Base-by-base conservation (phyloP, 768 basidiomycete species). In the Tubosaeta sp. region DNA sequence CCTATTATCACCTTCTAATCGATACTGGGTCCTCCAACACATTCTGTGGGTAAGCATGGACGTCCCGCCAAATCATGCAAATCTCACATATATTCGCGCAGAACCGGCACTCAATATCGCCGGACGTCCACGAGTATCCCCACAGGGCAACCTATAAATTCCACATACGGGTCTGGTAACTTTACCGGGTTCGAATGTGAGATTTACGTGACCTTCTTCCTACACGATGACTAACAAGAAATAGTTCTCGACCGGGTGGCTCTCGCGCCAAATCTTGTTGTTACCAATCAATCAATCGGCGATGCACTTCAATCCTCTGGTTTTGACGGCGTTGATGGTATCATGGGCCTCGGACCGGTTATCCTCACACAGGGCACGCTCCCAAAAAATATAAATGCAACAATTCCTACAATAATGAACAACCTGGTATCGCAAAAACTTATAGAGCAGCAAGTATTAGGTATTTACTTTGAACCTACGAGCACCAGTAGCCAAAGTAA, bases 101-200 rank as follows among this genome's bases (percentile, higher is more conserved):
- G 67, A 7, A 54, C 56, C 11, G 57, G 42, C 11, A 54, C 6
- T 13, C 22, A 32, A 13, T 67, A 61, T 38, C 41, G 50, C 22
- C 51, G 42, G 6, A 64, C 62, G 13, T 39, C 47, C 27, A 62
- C 58, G 2, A 62, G 58, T 46, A 43, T 50, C 37, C 50, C 59
- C 44, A 66, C 60, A 13, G 64, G 65, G 11, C 25, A 58, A 29
- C 0, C 11, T 10, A 44, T 59, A 32, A 47, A 37, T 9, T 45
- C 50, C 4, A 46, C 29, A 10, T 61, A 57, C 43, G 52, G 52
- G n/a, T 1, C 1, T 6, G 59, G 48, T 19, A 52, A 44, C 29
- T 52, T 65, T 46, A 27, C 27, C 67, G 72, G 75, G 16, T 69
- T 63, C 32, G 74, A 75, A 57, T 78, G 56, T 60, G 26, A 31